A percentile compares a stretch with the other conserved stretches of the same genome.
These are phyloP conservation scores for Friedmanniomyces endolithicus DNA, from an alignment of 495 filamentous ascomycete species.

Conservation along the genomic window DNA sequence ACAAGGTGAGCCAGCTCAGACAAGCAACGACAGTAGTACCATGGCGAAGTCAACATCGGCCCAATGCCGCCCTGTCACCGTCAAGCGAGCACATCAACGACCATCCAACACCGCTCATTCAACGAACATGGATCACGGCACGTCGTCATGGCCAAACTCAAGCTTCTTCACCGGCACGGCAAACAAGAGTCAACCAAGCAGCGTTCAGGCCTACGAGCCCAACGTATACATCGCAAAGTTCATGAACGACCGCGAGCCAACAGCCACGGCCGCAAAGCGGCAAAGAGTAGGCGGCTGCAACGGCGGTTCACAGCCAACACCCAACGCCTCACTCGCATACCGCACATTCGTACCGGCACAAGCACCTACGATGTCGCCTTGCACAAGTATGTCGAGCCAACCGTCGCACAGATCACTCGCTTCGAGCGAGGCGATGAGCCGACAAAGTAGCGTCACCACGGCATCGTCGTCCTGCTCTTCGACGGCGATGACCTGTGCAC, in stretches of 20 bases:
- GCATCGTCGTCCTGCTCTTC: background rate
- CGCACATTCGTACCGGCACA: background rate
- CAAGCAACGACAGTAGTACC: background rate
- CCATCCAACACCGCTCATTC: background rate
- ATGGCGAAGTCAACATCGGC: background rate
- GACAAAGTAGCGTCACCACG: constrained; percentile 23
- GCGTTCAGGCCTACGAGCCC: constrained; percentile 9
- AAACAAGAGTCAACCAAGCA: background rate
- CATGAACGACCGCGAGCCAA: background rate
- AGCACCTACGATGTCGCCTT: constrained; percentile 1
- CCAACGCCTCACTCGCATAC: constrained; percentile 2
- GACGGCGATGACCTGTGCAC: constrained; percentile 11
- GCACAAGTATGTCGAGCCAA: constrained; percentile 18
- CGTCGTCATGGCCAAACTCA: background rate
- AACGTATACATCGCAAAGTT: constrained; percentile 11
- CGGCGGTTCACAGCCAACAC: background rate
- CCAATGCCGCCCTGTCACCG: background rate
- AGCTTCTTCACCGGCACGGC: background rate
- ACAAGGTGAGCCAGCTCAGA: background rate
- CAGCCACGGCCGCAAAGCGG: constrained; percentile 4
- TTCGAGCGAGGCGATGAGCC: constrained; percentile 23
- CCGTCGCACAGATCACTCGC: constrained; percentile 6
- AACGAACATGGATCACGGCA: background rate
- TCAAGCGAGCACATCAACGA: constrained; percentile 1
- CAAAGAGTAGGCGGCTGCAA: constrained; percentile 1